phyloP scores from a whole-genome alignment of 2,329 filamentous ascomycete species.

The Cytospora mali region DNA sequence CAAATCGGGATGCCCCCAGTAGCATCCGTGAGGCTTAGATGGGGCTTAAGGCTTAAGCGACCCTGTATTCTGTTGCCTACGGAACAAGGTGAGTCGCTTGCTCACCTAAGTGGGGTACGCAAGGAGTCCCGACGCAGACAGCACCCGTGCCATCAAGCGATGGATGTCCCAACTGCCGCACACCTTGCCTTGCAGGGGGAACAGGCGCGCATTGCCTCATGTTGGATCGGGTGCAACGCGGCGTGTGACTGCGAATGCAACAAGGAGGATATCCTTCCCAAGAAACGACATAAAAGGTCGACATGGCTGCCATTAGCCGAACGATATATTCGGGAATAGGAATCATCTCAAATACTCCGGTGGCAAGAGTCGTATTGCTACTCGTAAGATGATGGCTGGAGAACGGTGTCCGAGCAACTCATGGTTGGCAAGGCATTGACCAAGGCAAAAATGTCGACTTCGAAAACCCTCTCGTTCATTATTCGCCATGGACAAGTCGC shows the following conservation, averaged over 20 bases:
- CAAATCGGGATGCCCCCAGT: conserved; percentile 17
- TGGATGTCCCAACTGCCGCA: conserved; percentile 1
- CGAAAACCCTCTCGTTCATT: background rate
- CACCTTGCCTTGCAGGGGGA: background rate
- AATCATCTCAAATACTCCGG: background rate
- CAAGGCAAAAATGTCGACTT: background rate
- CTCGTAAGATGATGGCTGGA: background rate
- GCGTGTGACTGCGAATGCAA: background rate
- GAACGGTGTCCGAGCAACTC: background rate
- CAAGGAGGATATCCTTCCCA: conserved; percentile 4
- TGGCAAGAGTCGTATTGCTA: background rate
- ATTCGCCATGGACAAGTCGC: background rate
- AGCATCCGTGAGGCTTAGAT: conserved; percentile 20
- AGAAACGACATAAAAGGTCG: no score
- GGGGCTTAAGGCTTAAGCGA: conserved; percentile 13
- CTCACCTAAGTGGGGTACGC: conserved; percentile 1
- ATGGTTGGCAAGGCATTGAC: background rate
- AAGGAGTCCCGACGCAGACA: background rate
- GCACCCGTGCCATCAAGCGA: background rate
- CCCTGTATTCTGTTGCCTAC: conserved; percentile 12
- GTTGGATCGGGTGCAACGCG: conserved; percentile 3
- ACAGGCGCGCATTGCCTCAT: conserved; percentile 11
- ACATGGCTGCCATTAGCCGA: no score
- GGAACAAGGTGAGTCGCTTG: conserved; percentile 14
- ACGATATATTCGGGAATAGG: no score